These are phyloP conservation scores for Trichoderma pleuroti DNA, from an alignment of 2,329 filamentous ascomycete genomes.

Conservation along the genomic window DNA sequence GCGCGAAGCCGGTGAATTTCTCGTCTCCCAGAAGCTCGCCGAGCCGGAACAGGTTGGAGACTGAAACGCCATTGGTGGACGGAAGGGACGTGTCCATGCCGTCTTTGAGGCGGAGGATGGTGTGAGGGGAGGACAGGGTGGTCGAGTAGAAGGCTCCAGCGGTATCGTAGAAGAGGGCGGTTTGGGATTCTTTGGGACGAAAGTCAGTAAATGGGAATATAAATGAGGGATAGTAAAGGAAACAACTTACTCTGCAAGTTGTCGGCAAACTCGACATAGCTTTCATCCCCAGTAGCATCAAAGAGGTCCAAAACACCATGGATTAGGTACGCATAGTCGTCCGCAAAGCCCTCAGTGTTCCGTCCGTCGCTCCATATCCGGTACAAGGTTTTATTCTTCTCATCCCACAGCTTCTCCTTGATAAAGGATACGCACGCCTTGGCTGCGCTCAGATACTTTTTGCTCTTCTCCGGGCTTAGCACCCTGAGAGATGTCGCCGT, in stretches of 20 bases:
- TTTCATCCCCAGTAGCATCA: conserved; percentile 72
- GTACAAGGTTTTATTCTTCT: conserved; percentile 58
- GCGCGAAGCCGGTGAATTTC: conserved; percentile 61
- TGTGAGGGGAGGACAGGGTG: conserved; percentile 57
- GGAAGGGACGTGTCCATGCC: conserved; percentile 92
- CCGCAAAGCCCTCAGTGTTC: conserved; percentile 72
- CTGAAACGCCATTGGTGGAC: conserved; percentile 84
- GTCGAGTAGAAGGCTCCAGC: conserved; percentile 72
- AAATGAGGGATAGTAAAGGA: too few species aligned
- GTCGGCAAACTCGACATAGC: conserved; percentile 76
- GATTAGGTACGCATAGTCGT: conserved; percentile 90
- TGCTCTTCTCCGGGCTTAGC: conserved; percentile 55
- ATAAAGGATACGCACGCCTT: conserved; percentile 69
- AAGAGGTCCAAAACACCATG: conserved; percentile 81
- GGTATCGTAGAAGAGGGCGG: conserved; percentile 71
- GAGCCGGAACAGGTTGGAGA: conserved; percentile 81
- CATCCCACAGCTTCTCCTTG: conserved; percentile 68
- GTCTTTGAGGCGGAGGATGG: conserved; percentile 85
- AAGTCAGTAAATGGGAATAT: conserved; percentile 14
- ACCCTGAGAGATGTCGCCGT: conserved; percentile 64
- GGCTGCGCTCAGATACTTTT: conserved; percentile 63
- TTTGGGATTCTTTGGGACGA: conserved; percentile 60
- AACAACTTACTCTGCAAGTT: conserved; percentile 63
- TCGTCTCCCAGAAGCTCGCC: conserved; percentile 65
- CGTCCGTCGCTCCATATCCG: conserved; percentile 69